These are phyloP conservation scores for Phytopythium montanum DNA, from an alignment of 352 stramenopile genomes.

Conservation along the genomic window DNA sequence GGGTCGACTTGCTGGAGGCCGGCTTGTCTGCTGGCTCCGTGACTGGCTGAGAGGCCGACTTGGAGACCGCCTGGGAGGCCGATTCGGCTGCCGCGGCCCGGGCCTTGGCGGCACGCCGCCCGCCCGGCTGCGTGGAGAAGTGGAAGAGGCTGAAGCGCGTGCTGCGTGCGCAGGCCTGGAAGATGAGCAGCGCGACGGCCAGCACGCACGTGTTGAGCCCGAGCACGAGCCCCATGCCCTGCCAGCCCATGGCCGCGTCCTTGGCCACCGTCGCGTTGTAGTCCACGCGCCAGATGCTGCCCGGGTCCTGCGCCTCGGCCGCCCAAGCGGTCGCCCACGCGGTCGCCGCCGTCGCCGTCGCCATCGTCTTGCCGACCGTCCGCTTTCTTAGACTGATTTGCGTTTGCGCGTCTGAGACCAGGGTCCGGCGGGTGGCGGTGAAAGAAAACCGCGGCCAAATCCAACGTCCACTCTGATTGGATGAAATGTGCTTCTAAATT, in stretches of 20 bases:
- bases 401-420: neutral
- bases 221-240: conserved; percentile 76
- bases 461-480: too few species aligned
- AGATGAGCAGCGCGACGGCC: conserved; percentile 52
- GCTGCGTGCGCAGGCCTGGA: conserved; percentile 58
- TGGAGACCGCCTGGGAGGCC: too few species aligned
- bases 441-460: too few species aligned
- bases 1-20: conserved; percentile 13
- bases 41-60: too few species aligned
- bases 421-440: too few species aligned
- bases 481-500: too few species aligned
- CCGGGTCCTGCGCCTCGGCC: conserved; percentile 19
- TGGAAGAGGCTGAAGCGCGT: conserved; percentile 74
- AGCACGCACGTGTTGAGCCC: conserved; percentile 72
- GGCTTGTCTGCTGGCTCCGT: neutral
- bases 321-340: neutral
- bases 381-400: conserved; percentile 3
- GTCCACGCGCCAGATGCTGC: conserved; percentile 73
- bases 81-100: too few species aligned
- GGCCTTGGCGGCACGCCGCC: conserved; percentile 1
- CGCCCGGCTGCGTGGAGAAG: conserved; percentile 42
- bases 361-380: neutral
- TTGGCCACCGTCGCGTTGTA: conserved; percentile 76
- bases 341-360: neutral
- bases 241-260: conserved; percentile 74